These are phyloP conservation scores for Hygrocybe coccinea DNA, from an alignment of 768 basidiomycete genomes.

Conservation along the genomic window DNA sequence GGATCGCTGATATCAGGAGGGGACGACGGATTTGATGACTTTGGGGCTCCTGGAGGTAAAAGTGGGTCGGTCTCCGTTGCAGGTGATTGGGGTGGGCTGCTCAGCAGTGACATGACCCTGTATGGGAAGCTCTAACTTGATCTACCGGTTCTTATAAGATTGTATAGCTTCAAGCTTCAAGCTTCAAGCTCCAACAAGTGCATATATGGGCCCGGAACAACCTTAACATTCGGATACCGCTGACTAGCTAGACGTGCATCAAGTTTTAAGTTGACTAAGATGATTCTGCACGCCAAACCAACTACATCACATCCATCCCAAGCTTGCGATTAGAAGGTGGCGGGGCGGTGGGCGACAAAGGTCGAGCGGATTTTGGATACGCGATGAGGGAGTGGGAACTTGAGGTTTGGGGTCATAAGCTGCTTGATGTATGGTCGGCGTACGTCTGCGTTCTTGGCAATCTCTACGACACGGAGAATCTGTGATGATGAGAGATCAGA, in stretches of 20 bases:
- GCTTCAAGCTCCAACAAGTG: too few species aligned
- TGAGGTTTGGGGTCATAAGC: constrained; percentile 82
- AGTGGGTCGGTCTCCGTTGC: not conserved
- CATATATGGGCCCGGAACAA: too few species aligned
- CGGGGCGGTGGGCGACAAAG: constrained; percentile 74
- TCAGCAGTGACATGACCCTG: too few species aligned
- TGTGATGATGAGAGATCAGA: constrained; percentile 29
- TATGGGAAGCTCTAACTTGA: too few species aligned
- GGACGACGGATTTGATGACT: not conserved
- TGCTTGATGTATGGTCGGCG: constrained; percentile 99
- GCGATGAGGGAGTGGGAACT: constrained; percentile 95
- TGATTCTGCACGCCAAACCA: too few species aligned
- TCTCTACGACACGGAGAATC: constrained; percentile 97
- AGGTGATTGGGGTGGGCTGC: too few species aligned
- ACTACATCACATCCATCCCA: too few species aligned
- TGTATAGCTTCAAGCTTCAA: too few species aligned
- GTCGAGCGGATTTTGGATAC: constrained; percentile 72
- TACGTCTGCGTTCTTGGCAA: constrained; percentile 85
- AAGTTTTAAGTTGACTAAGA: too few species aligned
- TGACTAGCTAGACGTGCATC: too few species aligned
- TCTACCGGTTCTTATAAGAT: too few species aligned
- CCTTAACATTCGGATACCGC: too few species aligned
- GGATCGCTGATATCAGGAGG: not conserved
- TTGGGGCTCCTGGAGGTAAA: not conserved
- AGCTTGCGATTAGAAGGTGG: constrained; percentile 50